These are phyloP conservation scores for Raddia guianensis DNA, from an alignment of 176 grass and related monocot genomes.

Conservation along the genomic window DNA sequence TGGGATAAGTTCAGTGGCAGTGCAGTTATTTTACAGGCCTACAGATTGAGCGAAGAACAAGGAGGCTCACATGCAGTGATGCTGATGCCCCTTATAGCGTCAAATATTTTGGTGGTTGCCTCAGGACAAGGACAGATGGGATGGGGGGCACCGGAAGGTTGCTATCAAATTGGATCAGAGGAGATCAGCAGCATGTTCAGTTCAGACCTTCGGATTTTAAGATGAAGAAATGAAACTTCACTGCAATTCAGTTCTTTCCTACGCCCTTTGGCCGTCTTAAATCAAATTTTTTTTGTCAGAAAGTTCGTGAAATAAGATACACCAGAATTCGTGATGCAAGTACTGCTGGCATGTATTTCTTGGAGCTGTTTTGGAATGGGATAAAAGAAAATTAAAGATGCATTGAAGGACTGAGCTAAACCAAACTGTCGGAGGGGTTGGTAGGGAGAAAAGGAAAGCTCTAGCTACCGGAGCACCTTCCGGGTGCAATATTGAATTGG, in stretches of 20 bases:
- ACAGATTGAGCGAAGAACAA: neutral
- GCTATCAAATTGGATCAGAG: conserved; percentile 32
- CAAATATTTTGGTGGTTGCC: conserved; percentile 46
- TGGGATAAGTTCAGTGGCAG: neutral
- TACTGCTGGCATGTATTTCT: neutral
- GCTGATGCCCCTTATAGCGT: conserved; percentile 6
- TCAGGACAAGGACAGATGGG: conserved; percentile 45
- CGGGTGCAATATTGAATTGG: conserved; percentile 51
- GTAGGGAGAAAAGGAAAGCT: conserved; percentile 43
- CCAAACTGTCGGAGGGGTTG: conserved; percentile 38
- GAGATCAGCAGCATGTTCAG: conserved; percentile 21
- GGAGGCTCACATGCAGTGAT: conserved; percentile 42
- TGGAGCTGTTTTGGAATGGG: neutral
- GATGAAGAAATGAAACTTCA: neutral
- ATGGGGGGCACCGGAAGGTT: conserved; percentile 5
- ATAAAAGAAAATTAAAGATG: neutral
- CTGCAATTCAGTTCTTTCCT: neutral
- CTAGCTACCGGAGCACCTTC: conserved; percentile 30
- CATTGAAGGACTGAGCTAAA: neutral
- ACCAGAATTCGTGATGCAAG: neutral
- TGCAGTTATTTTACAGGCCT: conserved; percentile 32
- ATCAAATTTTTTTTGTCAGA: neutral
- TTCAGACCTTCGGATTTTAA: conserved; percentile 26
- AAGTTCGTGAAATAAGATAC: neutral
- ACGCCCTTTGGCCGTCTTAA: neutral